phyloP scores from a whole-genome alignment of 2,329 filamentous ascomycete genomes.

The Colletotrichum sp. region DNA sequence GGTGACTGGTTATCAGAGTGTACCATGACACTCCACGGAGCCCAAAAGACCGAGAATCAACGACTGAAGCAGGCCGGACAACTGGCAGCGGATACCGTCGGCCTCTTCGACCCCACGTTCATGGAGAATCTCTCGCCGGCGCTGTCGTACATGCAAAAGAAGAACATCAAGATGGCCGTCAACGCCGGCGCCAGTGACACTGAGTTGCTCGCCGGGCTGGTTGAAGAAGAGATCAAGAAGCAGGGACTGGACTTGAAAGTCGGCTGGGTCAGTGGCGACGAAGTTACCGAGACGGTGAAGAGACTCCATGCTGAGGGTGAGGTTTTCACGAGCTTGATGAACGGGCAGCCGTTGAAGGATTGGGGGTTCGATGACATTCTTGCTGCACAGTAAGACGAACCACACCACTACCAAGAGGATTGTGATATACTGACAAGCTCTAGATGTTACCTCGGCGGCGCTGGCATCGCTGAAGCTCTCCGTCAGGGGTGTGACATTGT shows the following conservation, averaged over 20 bases:
- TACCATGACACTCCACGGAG: conserved; percentile 30
- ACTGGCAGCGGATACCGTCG: conserved; percentile 19
- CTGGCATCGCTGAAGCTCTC: conserved; percentile 22
- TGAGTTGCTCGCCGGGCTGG: conserved; percentile 33
- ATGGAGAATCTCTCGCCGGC: conserved; percentile 36
- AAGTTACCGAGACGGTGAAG: conserved; percentile 33
- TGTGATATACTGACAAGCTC: accelerated
- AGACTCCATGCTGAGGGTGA: conserved; percentile 25
- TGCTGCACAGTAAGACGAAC: background rate
- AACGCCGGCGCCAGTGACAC: conserved; percentile 46
- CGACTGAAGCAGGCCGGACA: conserved; percentile 25
- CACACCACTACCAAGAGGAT: accelerated
- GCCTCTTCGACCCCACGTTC: conserved; percentile 34
- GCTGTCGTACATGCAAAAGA: conserved; percentile 28
- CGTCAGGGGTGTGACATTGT: conserved; percentile 48
- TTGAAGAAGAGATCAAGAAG: conserved; percentile 32
- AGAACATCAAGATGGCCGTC: conserved; percentile 40
- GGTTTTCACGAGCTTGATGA: conserved; percentile 28
- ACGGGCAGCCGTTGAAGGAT: conserved; percentile 26
- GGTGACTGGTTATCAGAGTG: conserved; percentile 36
- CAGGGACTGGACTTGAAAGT: conserved; percentile 35
- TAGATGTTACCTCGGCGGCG: conserved; percentile 24
- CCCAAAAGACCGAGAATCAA: conserved; percentile 29
- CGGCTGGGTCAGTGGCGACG: conserved; percentile 42
- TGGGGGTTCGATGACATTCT: conserved; percentile 25